phyloP scores from a whole-genome alignment of 1,284 basidiomycete genomes.

The Irpex lacteus region DNA sequence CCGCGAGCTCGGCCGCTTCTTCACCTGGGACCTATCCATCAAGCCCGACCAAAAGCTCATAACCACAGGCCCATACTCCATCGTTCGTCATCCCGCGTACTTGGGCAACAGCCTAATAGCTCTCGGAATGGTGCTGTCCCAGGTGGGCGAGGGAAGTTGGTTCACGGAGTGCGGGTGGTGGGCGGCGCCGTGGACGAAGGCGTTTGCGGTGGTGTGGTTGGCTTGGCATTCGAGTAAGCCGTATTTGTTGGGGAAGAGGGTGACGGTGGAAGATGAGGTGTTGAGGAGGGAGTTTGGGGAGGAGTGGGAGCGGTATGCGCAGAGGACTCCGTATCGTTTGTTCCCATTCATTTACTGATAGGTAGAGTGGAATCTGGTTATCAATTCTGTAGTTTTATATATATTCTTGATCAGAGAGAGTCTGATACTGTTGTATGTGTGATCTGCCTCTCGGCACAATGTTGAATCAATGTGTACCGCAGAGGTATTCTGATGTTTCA shows the following conservation, averaged over 20 bases:
- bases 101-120: background rate
- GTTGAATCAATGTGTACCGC: too few species aligned
- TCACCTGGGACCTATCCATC: conserved; percentile 8
- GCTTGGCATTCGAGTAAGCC: background rate
- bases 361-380: too few species aligned
- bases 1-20: conserved; percentile 7
- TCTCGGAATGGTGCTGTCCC: background rate
- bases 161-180: conserved; percentile 7
- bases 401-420: too few species aligned
- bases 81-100: conserved; percentile 8
- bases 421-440: too few species aligned
- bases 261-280: background rate
- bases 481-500: too few species aligned
- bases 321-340: conserved; percentile 5
- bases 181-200: background rate
- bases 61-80: conserved; percentile 2
- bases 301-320: conserved; percentile 8
- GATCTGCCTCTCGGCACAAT: too few species aligned
- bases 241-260: background rate
- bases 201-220: background rate
- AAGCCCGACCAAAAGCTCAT: conserved; percentile 4
- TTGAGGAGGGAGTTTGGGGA: conserved; percentile 1
- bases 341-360: conserved; percentile 5
- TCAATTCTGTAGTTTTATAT: too few species aligned
- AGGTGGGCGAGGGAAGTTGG: conserved; percentile 8